Evolutionary conservation across 768 basidiomycete species (phyloP), one percentile per base, ranked within the genome.

Genomic region (Tulasnella sp.): DNA sequence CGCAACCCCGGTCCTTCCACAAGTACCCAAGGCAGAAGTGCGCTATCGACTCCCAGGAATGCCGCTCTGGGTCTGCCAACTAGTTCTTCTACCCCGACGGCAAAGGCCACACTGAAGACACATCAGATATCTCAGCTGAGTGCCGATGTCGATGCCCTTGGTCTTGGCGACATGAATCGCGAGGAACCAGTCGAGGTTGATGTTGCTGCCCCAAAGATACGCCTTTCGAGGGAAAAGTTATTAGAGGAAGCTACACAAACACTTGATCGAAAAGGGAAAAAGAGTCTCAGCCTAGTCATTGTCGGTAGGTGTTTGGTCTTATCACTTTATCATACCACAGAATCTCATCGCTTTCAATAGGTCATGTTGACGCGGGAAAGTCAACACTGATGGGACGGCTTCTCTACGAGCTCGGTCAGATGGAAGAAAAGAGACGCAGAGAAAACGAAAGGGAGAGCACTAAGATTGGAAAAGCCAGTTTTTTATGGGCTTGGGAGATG

Each of bases 351-450:
- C 40, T 2, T 27, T 17, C 17, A 12, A 6, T 63, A 97, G 94
- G 96, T 36, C 96, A 99, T 65, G 96, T 99, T 60, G 96, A 99
- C 70, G 96, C 96, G 15, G 96, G 96, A 23, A 99, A 99, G 69
- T 96, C 92, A 4, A 99, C 96, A 1, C 71, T 99, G 25, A 97
- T 98, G 90, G 96, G 96, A 1, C 76, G 94, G 55, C 65, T 99
- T 58, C 65, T 98, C 50, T 97, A 97, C 67, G 96, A 98, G 61
- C 75, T 94, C 1, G 96, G 96, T 12, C 76, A 78, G 62, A 67
- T 97, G 48, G 85, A 86, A 59, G 92, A 98, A 65, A 91, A 88
- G 70, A 82, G 82, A 14, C 79, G 82, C 53, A 71, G 78, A 36
- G 80, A 83, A 11, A 97, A 94, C 65, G 92, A 97, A 69, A 74